phyloP scores from a whole-genome alignment of 225 moss, liverwort and hornwort species.

The Pseudisothecium myosuroides region DNA sequence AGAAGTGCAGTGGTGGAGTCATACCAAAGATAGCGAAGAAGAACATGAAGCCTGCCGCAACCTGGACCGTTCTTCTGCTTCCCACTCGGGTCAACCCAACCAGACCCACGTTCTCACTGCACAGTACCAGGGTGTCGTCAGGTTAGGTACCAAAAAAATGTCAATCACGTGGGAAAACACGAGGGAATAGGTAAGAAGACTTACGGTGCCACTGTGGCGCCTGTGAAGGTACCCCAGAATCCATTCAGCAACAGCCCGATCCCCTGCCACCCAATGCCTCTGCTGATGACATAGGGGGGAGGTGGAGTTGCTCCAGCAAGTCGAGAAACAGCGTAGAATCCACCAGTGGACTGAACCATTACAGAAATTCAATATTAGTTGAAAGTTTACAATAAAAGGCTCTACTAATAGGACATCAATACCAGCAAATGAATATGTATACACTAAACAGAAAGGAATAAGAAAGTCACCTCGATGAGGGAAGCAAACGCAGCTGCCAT shows the following conservation, averaged over 20 bases:
- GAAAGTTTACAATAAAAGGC: not conserved
- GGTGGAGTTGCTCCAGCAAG: conserved; percentile 91
- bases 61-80: conserved; percentile 57
- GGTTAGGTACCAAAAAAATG: not conserved
- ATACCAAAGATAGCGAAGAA: conserved; percentile 53
- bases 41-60: conserved; percentile 53
- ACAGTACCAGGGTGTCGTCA: not conserved
- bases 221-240: conserved; percentile 71
- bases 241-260: conserved; percentile 60
- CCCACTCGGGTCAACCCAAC: conserved; percentile 79
- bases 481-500: conserved; percentile 64
- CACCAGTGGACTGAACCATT: conserved; percentile 65
- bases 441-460: not conserved
- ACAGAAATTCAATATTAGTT: not conserved
- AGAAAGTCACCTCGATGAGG: conserved; percentile 38
- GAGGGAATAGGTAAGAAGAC: not conserved
- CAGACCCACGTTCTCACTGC: conserved; percentile 80
- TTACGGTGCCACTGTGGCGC: conserved; percentile 65
- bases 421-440: not conserved
- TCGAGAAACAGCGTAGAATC: conserved; percentile 72
- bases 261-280: conserved; percentile 92
- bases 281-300: conserved; percentile 80
- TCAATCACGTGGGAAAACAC: not conserved
- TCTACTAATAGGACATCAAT: not conserved
- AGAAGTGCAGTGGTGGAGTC: not conserved